phyloP scores from a whole-genome alignment of 768 basidiomycete species.

The Chiua virens region DNA sequence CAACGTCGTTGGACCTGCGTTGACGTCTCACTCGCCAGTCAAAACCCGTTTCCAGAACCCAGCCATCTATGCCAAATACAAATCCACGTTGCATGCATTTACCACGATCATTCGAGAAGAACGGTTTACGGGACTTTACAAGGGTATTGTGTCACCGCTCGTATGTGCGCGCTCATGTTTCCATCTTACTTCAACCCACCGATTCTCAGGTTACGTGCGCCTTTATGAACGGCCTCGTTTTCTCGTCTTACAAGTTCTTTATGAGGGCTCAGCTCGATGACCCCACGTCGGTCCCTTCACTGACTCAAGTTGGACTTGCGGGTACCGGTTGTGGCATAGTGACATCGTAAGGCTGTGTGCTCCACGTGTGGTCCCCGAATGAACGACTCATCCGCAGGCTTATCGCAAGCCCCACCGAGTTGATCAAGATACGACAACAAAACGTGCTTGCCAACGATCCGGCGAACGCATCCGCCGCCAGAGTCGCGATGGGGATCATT shows the following conservation, averaged over 20 bases:
- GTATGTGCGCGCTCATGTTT: conserved; percentile 38
- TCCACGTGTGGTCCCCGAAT: not conserved
- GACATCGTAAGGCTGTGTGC: conserved; percentile 57
- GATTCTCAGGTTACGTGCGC: conserved; percentile 59
- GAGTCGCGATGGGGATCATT: conserved; percentile 58
- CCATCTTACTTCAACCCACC: not conserved
- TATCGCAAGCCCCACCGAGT: conserved; percentile 80
- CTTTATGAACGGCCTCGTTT: conserved; percentile 82
- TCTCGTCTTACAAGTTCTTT: conserved; percentile 80
- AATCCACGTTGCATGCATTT: conserved; percentile 64
- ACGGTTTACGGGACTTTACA: conserved; percentile 64
- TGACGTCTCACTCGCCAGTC: conserved; percentile 40
- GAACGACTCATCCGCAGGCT: conserved; percentile 40
- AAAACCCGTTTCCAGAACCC: conserved; percentile 82
- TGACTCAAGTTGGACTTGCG: conserved; percentile 73
- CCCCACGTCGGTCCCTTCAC: conserved; percentile 51
- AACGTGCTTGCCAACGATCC: conserved; percentile 38
- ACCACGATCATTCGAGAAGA: conserved; percentile 71
- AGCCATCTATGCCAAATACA: conserved; percentile 53
- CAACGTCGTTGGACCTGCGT: not conserved
- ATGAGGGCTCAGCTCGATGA: conserved; percentile 62
- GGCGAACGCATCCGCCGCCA: conserved; percentile 45
- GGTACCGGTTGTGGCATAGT: conserved; percentile 80
- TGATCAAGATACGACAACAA: conserved; percentile 87
- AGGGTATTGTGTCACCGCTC: conserved; percentile 79